Evolutionary conservation across 2,329 filamentous ascomycete species (phyloP).

Genomic region (Trichoderma aggressivum): DNA sequence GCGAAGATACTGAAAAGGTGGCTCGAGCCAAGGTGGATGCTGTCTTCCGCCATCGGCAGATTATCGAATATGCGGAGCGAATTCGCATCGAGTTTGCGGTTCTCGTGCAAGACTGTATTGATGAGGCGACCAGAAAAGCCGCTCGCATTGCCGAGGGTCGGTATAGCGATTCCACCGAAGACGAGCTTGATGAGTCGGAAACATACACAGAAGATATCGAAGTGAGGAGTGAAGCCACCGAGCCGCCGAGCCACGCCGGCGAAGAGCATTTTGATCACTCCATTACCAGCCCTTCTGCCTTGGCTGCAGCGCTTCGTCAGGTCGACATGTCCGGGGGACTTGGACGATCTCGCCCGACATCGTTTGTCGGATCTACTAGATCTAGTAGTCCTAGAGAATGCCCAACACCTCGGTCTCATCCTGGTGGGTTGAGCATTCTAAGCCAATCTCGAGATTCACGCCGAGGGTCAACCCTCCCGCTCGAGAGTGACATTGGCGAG

Average conservation of each 20-base stretch:
- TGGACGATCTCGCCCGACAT: slow-evolving; percentile 47
- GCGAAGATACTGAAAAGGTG: slow-evolving; percentile 80
- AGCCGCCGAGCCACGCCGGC: slow-evolving; percentile 25
- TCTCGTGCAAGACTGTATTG: slow-evolving; percentile 91
- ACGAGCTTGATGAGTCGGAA: slow-evolving; percentile 45
- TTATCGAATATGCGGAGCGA: slow-evolving; percentile 93
- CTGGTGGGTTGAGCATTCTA: slow-evolving; percentile 54
- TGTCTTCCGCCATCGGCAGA: slow-evolving; percentile 83
- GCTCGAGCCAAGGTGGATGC: slow-evolving; percentile 89
- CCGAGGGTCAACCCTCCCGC: slow-evolving; percentile 66
- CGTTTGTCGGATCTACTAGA: slow-evolving; percentile 66
- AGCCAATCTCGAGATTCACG: slow-evolving; percentile 63
- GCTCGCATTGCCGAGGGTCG: slow-evolving; percentile 82
- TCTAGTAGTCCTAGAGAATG: slow-evolving; percentile 90
- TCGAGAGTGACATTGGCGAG: slow-evolving; percentile 79
- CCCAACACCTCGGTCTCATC: slow-evolving; percentile 83
- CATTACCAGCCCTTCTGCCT: slow-evolving; percentile 45
- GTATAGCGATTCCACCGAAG: slow-evolving; percentile 71
- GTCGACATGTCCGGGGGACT: slow-evolving; percentile 33
- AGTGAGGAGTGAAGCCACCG: slow-evolving; percentile 38
- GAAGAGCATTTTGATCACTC: slow-evolving; percentile 47
- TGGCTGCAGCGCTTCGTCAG: slow-evolving; percentile 52
- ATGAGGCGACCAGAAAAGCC: slow-evolving; percentile 85
- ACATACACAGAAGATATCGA: slow-evolving; percentile 23
- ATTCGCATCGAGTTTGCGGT: slow-evolving; percentile 92